A percentile compares a stretch with the other conserved stretches of the same genome.
Evolutionary conservation across 2,329 filamentous ascomycete genomes (phyloP).

Genomic region (Hymenoscyphus fructigenus): DNA sequence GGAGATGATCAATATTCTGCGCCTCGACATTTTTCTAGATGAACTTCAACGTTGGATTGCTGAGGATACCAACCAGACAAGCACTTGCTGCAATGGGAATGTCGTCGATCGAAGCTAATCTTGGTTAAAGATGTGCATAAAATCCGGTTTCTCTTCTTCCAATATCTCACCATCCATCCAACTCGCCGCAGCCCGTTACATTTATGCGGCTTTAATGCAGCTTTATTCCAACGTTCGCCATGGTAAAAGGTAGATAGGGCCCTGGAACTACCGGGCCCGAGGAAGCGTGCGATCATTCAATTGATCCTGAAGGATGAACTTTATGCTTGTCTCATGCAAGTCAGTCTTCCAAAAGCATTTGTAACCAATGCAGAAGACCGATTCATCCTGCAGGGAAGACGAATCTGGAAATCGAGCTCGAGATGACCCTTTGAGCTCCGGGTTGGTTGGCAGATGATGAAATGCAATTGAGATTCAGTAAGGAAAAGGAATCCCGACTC

Average conservation of each 20-base stretch:
- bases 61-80: background rate
- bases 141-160: background rate
- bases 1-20: background rate
- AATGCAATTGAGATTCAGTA: background rate
- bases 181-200: slow-evolving; percentile 1
- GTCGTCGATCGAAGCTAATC: background rate
- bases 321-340: slow-evolving; percentile 5
- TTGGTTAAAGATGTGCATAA: slow-evolving; percentile 4
- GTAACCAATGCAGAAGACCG: background rate
- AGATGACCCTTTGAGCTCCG: background rate
- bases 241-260: background rate
- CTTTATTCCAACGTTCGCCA: slow-evolving; percentile 2
- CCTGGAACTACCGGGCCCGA: slow-evolving; percentile 9
- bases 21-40: background rate
- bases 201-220: background rate
- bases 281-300: slow-evolving; percentile 5
- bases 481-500: background rate
- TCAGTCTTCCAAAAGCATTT: background rate
- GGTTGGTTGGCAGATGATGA: background rate
- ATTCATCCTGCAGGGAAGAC: background rate
- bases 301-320: slow-evolving; percentile 8
- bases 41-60: background rate
- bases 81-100: background rate
- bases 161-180: background rate
- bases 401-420: background rate